Evolutionary conservation across 75 land plant species (phyloP), one percentile per base, ranked within the genome.

Genomic region (Cupressus sempervirens): DNA sequence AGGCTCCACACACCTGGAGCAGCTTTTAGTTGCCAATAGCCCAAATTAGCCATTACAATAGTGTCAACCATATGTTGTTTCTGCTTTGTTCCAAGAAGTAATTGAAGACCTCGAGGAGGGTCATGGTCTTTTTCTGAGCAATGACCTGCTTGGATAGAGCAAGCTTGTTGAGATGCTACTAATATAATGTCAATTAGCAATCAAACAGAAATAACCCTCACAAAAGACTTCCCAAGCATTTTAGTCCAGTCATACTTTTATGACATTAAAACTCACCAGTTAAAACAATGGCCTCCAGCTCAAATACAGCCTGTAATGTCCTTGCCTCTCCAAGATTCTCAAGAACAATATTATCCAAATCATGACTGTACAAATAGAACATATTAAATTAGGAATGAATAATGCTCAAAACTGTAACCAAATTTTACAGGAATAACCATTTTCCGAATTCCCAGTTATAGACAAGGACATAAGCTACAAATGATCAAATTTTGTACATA

Each of bases 1-100:
- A 98, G 87, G 56, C 93, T 93, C 98, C 96, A 98, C 10, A 94
- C 98, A 9, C 99, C 99, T 76, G 98, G 99, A 86, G 91, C 92
- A 62, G 92, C 96, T 88, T 98, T 98, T 86, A 98, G 94, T 87
- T 98, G 99, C 97, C 97, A 98, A 85, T 98, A 98, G 35, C 99
- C 99, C 58, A 98, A 88, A 88, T 98, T 98, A 72, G 99, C 98
- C 99, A 98, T 98, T 41, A 98, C 99, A 82, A 96, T 89, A 30
- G 99, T 98, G 83, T 98, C 99, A 58, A 98, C 99, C 91, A 98
- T 85, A 83, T 94, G 99, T 45, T 98, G 96, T 30, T 84, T 86
- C 85, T 62, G 87, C 80, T 94, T 98, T 0, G 94, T 93, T 52
- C 99, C 99, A 56, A 98, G 93, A 83, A 98, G 92, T 18, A 98